Percentiles rank a stretch among this genome's conserved stretches.
phyloP scores from a whole-genome alignment of 2,329 filamentous ascomycete genomes.

The Chaetomiaceae sp. region DNA sequence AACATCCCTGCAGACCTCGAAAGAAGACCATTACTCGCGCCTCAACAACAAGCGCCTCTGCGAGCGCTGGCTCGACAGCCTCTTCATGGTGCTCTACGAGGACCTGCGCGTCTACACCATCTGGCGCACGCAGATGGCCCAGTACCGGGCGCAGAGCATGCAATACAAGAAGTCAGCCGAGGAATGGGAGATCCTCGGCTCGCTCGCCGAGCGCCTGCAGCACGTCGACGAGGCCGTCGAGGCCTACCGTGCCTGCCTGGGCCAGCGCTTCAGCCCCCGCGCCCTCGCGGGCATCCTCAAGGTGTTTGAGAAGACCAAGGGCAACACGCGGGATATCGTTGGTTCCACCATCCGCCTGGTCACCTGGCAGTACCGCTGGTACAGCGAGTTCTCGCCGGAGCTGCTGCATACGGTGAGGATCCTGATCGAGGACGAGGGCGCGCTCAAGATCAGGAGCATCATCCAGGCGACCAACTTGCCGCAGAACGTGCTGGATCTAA shows the following conservation, averaged over 20 bases:
- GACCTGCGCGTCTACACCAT: slow-evolving; percentile 98
- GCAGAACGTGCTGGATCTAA: slow-evolving; percentile 87
- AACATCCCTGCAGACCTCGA: slow-evolving; percentile 45
- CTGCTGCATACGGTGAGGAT: slow-evolving; percentile 83
- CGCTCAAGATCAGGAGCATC: slow-evolving; percentile 94
- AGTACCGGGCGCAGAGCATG: slow-evolving; percentile 87
- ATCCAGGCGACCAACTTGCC: slow-evolving; percentile 93
- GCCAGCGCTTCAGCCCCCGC: slow-evolving; percentile 87
- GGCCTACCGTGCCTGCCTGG: slow-evolving; percentile 83
- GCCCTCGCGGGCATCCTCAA: slow-evolving; percentile 80
- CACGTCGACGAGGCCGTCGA: slow-evolving; percentile 88
- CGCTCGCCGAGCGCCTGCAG: slow-evolving; percentile 86
- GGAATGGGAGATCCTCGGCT: slow-evolving; percentile 96
- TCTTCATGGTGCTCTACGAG: slow-evolving; percentile 99
- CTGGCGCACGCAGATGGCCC: slow-evolving; percentile 96
- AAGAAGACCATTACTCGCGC: slow-evolving; percentile 72
- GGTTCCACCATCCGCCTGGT: slow-evolving; percentile 85
- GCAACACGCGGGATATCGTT: slow-evolving; percentile 72
- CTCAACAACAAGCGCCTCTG: slow-evolving; percentile 97
- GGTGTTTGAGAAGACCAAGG: slow-evolving; percentile 67
- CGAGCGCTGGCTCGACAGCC: slow-evolving; percentile 94
- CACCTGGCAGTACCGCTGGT: slow-evolving; percentile 99
- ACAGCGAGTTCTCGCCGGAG: slow-evolving; percentile 95
- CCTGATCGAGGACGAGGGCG: slow-evolving; percentile 94
- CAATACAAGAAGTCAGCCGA: slow-evolving; percentile 96